Percentiles rank a stretch among this genome's conserved stretches.
Conservation (phyloP, 345 rosid genomes). For the Eutrema japonicum region DNA sequence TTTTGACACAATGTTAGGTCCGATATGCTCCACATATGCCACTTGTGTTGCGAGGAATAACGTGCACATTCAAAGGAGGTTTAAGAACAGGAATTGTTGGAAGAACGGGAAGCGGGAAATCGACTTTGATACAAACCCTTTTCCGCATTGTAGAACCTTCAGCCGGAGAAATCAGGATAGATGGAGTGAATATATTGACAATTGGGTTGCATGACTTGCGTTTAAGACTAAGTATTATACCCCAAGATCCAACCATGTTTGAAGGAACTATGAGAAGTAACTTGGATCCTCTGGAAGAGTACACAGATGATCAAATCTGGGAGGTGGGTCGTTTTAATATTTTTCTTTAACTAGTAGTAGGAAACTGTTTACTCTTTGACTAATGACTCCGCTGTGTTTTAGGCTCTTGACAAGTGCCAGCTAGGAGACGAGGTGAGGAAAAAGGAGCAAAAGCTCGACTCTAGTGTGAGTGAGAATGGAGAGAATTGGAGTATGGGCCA, state of each 20-base stretch:
- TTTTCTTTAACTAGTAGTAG: not conserved
- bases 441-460: constrained; percentile 74
- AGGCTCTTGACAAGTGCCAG: constrained; percentile 94
- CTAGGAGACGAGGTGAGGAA: constrained; percentile 88
- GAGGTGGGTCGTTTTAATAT: constrained; percentile 56
- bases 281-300: constrained; percentile 88
- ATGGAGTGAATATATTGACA: constrained; percentile 61
- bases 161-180: constrained; percentile 72
- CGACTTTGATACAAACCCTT: constrained; percentile 84
- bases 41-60: constrained; percentile 73
- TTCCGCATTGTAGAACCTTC: constrained; percentile 83
- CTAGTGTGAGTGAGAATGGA: constrained; percentile 81
- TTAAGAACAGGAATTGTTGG: constrained; percentile 87
- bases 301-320: constrained; percentile 84
- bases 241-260: constrained; percentile 96
- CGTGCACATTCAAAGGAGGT: constrained; percentile 79
- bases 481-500: constrained; percentile 98
- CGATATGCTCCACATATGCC: constrained; percentile 84
- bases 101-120: constrained; percentile 91
- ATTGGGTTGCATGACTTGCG: constrained; percentile 86
- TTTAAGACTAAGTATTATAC: constrained; percentile 80
- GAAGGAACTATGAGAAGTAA: constrained; percentile 87
- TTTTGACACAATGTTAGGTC: constrained; percentile 51
- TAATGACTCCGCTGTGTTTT: constrained; percentile 20
- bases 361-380: constrained; percentile 1